A percentile compares a stretch with the other conserved stretches of the same genome.
phyloP scores from a whole-genome alignment of 768 basidiomycete genomes.

The Psilocybe cubensis region DNA sequence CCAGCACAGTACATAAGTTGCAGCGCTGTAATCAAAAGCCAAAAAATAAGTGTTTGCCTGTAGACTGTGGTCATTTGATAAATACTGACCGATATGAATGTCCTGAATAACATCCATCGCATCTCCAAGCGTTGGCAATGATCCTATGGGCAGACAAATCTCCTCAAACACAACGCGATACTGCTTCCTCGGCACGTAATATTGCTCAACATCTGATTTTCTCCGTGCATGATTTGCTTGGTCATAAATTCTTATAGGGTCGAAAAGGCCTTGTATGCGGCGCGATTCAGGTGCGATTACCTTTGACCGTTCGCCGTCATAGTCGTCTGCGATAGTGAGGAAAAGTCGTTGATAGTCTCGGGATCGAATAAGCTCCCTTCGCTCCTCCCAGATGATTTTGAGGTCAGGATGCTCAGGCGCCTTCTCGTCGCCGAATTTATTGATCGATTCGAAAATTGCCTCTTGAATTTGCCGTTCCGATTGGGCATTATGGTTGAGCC shows the following conservation, averaged over 20 bases:
- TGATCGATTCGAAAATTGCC: conserved; percentile 8
- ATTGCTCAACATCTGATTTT: not conserved
- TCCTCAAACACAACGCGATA: conserved; percentile 10
- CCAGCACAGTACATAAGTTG: conserved; percentile 16
- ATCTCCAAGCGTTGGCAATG: not conserved
- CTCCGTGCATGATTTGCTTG: too few species aligned
- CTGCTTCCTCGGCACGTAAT: not conserved
- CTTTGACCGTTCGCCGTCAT: not conserved
- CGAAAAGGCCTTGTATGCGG: not conserved
- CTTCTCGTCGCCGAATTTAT: not conserved
- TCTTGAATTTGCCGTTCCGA: conserved; percentile 20
- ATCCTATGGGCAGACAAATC: not conserved
- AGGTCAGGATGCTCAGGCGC: not conserved
- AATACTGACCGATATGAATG: not conserved
- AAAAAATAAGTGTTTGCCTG: not conserved
- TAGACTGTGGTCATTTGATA: not conserved
- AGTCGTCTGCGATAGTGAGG: not conserved
- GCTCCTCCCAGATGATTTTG: not conserved
- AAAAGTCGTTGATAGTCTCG: not conserved
- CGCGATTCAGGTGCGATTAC: too few species aligned
- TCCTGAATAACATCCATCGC: not conserved
- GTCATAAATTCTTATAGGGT: not conserved
- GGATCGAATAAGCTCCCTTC: not conserved
- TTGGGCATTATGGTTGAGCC: conserved; percentile 11
- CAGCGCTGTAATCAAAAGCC: conserved; percentile 10